phyloP scores from a whole-genome alignment of 202 grass and related monocot genomes.

The Panicum virgatum region DNA sequence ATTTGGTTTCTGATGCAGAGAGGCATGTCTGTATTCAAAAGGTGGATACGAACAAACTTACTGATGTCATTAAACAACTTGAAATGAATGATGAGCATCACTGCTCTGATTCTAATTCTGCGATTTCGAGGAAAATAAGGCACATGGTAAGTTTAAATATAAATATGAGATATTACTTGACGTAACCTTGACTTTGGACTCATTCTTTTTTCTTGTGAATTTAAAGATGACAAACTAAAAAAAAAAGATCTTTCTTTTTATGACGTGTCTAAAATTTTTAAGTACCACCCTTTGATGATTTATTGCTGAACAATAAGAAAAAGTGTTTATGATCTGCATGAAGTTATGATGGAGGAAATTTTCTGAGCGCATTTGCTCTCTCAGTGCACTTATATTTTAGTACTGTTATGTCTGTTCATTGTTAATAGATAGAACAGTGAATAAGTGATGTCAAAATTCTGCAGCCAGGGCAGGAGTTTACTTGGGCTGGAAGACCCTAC shows the following conservation, averaged over 20 bases:
- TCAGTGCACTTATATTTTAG: too few relatives aligned
- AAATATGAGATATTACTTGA: neutral
- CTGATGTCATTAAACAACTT: neutral
- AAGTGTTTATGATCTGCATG: too few relatives aligned
- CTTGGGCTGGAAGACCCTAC: slow-evolving; percentile 2
- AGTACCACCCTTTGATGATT: too few relatives aligned
- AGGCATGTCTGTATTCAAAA: neutral
- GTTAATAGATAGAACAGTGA: too few relatives aligned
- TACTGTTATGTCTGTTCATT: too few relatives aligned
- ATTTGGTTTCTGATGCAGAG: neutral
- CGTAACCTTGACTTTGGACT: neutral
- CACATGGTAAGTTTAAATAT: too few relatives aligned
- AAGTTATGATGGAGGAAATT: too few relatives aligned
- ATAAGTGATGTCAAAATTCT: slow-evolving; percentile 1
- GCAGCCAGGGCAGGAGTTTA: slow-evolving; percentile 2
- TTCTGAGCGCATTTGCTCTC: too few relatives aligned
- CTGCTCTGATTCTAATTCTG: neutral
- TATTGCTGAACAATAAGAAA: too few relatives aligned
- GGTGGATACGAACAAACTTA: too few relatives aligned
- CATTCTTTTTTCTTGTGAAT: neutral
- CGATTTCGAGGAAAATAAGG: neutral
- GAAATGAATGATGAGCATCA: neutral
- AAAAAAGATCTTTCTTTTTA: neutral
- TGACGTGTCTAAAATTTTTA: too few relatives aligned
- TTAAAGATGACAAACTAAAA: neutral